Evolutionary conservation across 805 yeast genomes (phyloP), one percentile per base, ranked within the genome.

Genomic region (Phaffomyces thermotolerans): DNA sequence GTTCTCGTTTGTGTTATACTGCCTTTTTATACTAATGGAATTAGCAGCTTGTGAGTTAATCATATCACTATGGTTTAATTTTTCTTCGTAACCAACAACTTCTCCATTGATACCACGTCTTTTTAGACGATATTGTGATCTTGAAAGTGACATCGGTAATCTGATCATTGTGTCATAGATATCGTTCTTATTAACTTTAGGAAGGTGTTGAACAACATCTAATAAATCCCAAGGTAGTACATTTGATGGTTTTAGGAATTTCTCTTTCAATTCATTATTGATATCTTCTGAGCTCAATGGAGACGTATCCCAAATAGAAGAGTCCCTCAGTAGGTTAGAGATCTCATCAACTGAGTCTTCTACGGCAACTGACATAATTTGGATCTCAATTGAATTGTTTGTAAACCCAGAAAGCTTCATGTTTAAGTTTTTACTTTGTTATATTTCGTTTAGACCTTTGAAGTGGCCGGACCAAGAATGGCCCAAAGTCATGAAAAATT

Each of bases 41-140:
- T 80, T 82, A 12, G 81, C 71, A 14, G 89, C 76, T 36, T 76
- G 76, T 8, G 81, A 78, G 33, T 62, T 60, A 1, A 68, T 58
- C 8, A 70, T 62, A 14, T 66, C 71, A 10, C 68, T 56, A 27
- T 65, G 51, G 45, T 81, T 81, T 15, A 77, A 73, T 42, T 74
- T 78, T 60, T 90, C 95, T 33, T 73, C 66, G 50, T 78, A 80
- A 0, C 77, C 71, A 2, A 65, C 64, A n/a, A 91, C 79, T 4
- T 63, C 54, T 13, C 97, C 97, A 2, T 72, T 71, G 6, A 93
- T 72, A 1, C 98, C 98, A 7, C 67, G 59, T 54, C 99, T 72
- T 47, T 76, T 76, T 62, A 86, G 84, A 41, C 84, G 69, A 42
- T 81, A 72, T 0, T 78, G 66, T 0, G 93, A 78, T 48, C 95